Evolutionary conservation across 2,329 filamentous ascomycete species (phyloP), one percentile per base, ranked within the genome.

Genomic region (Neocucurbitaria cava): DNA sequence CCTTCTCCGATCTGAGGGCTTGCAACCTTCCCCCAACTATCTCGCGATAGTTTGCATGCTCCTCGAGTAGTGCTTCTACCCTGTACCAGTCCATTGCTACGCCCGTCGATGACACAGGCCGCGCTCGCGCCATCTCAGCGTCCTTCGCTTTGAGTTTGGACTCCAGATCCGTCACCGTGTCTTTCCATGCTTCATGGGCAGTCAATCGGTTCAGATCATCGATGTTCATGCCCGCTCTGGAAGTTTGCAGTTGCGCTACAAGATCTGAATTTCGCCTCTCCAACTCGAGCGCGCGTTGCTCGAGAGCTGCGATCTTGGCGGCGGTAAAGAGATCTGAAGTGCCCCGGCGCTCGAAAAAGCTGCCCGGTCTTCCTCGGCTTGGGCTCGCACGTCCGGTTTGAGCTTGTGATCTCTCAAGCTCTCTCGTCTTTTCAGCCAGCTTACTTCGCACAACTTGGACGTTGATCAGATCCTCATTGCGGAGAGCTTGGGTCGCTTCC

Each of bases 381-480:
- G 71, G 72, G 42, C 68, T 72, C 2, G 56, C 51, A 26, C 68
- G 58, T 15, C 61, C 55, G 35, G 53, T 48, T 26, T 67, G 64
- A 30, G 66, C 58, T 30, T 71, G 64, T 3, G 68, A 18, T 5
- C 64, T 58, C 18, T 76, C 73, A 3, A 74, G 40, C 51, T 76
- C 72, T 35, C 77, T 68, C 1, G 71, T 78, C 18, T 76, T 74
- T 6, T 77, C 75, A 5, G 76, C 75, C 28, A 79, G 70, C 55
- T 77, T 78, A 15, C 66, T 60, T 2, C 77, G 66, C 15, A 79
- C 67, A 26, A 70, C 40, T 31, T 78, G 70, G 2, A 79, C 71
- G 49, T 79, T 79, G 38, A 60, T 45, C 11, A 79, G 63, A 49
- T 79, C 77, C 23, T 79, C 77, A 36, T 79, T 74, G 11, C 77